These are phyloP conservation scores for Beauveria brongniartii DNA, from an alignment of 2,329 filamentous ascomycete species.

Conservation along the genomic window DNA sequence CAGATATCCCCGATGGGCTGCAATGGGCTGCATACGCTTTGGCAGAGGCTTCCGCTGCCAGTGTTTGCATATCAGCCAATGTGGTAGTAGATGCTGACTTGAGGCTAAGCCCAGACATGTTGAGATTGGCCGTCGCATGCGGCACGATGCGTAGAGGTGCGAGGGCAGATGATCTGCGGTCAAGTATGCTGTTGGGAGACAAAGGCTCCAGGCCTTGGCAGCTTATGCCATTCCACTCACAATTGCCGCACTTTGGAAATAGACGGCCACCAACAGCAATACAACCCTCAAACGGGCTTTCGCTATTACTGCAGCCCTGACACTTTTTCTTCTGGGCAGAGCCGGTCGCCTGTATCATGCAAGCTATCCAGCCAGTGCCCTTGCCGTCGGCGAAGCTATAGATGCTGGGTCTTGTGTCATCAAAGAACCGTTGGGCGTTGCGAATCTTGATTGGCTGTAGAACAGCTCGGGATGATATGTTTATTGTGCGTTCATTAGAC, in stretches of 20 bases:
- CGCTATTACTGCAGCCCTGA: slow-evolving; percentile 31
- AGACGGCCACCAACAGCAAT: slow-evolving; percentile 33
- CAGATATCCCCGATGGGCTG: background rate
- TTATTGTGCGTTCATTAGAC: background rate
- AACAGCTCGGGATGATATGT: slow-evolving; percentile 21
- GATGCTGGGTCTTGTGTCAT: slow-evolving; percentile 30
- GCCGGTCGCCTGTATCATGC: slow-evolving; percentile 43
- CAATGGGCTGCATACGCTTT: background rate
- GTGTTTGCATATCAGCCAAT: background rate
- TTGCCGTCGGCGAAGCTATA: slow-evolving; percentile 34
- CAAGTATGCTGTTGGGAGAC: background rate
- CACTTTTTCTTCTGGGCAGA: slow-evolving; percentile 32
- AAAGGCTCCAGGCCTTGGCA: slow-evolving; percentile 21
- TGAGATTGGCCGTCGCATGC: background rate
- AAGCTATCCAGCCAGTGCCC: slow-evolving; percentile 37
- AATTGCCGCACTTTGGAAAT: slow-evolving; percentile 42
- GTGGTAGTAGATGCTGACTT: background rate
- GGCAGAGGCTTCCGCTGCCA: background rate
- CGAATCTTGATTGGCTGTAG: slow-evolving; percentile 34
- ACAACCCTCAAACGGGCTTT: slow-evolving; percentile 38
- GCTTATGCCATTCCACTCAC: slow-evolving; percentile 38
- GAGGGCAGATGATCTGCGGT: background rate
- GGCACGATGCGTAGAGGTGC: background rate
- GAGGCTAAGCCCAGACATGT: background rate
- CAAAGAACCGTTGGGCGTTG: slow-evolving; percentile 31